A percentile compares a stretch with the other conserved stretches of the same genome.
Evolutionary conservation across 2,329 filamentous ascomycete genomes (phyloP).

Genomic region (Colletotrichum karsti): DNA sequence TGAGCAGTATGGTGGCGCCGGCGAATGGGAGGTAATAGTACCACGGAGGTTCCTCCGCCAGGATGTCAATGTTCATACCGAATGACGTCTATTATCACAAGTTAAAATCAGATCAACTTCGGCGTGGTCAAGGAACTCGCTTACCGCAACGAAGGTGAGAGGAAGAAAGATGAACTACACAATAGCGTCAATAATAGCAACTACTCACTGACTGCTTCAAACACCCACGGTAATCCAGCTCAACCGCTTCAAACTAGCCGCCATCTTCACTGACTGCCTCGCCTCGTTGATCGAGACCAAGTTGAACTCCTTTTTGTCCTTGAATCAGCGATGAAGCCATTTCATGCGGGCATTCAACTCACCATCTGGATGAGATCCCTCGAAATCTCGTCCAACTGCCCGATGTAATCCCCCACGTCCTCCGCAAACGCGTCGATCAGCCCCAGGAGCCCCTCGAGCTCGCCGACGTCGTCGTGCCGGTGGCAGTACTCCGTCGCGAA

Average conservation of each 20-base stretch:
- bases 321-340: not conserved
- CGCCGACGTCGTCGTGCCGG: not conserved
- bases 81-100: not conserved
- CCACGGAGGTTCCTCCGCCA: not conserved
- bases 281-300: not conserved
- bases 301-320: not conserved
- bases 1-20: not conserved
- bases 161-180: not conserved
- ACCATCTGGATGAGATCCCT: not conserved
- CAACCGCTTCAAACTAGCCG: not conserved
- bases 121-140: not conserved
- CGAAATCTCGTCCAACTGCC: not conserved
- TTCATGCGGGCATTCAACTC: not conserved
- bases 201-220: accelerated
- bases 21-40: not conserved
- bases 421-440: not conserved
- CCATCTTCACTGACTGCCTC: not conserved
- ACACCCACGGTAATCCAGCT: not conserved
- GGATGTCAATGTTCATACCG: not conserved
- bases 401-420: not conserved
- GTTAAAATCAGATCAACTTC: not conserved
- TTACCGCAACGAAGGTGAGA: not conserved
- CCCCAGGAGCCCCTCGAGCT: not conserved
- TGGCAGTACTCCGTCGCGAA: not conserved
- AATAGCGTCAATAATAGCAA: accelerated